phyloP scores from a whole-genome alignment of 2,329 filamentous ascomycete species.

The Colletotrichum simmondsii region DNA sequence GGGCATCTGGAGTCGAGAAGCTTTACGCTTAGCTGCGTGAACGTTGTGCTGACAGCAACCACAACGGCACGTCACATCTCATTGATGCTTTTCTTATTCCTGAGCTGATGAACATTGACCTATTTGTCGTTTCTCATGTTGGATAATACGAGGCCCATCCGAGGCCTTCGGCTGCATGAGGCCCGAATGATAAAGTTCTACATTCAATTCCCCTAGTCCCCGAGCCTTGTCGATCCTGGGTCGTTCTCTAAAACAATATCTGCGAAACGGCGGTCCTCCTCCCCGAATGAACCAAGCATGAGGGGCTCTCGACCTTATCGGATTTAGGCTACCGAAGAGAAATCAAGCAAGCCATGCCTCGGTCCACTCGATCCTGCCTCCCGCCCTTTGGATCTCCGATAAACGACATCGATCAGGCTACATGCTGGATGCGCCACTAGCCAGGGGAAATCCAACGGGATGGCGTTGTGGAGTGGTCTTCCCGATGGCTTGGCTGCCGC shows the following conservation, averaged over 20 bases:
- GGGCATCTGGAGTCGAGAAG: background rate
- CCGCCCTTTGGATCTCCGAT: slow-evolving; percentile 12
- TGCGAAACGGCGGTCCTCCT: slow-evolving; percentile 8
- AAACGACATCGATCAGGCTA: slow-evolving; percentile 17
- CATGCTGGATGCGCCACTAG: background rate
- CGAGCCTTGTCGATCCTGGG: slow-evolving; percentile 1
- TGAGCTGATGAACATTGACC: background rate
- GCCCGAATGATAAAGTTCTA: background rate
- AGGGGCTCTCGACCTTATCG: slow-evolving; percentile 6
- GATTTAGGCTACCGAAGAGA: slow-evolving; percentile 22
- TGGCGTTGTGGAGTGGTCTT: background rate
- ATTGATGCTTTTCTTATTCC: background rate
- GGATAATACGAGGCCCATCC: background rate
- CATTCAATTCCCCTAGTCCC: background rate
- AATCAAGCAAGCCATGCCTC: background rate
- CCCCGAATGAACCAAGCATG: background rate
- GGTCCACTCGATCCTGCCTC: background rate
- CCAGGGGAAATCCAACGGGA: background rate
- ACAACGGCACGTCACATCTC: background rate
- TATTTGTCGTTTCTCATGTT: background rate
- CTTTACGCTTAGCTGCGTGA: background rate
- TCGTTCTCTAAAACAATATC: background rate
- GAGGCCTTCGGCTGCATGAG: background rate
- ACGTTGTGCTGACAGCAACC: background rate
- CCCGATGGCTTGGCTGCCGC: slow-evolving; percentile 21